Evolutionary conservation across 129 eudicot species (phyloP), one percentile per base, ranked within the genome.

Genomic region (Mikania micrantha): DNA sequence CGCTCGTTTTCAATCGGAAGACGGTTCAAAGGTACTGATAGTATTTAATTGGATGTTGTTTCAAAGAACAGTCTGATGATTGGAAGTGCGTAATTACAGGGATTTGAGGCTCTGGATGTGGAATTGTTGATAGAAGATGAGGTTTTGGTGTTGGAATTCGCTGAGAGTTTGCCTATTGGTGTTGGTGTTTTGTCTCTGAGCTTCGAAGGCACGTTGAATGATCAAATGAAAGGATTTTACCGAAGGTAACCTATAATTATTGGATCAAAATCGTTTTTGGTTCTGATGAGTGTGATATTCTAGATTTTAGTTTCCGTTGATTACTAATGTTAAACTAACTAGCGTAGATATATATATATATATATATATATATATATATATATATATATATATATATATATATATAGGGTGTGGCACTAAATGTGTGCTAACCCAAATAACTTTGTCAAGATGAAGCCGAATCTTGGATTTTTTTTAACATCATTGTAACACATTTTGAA

Each of bases 211-310:
- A 87, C 88, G 54, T 75, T 94, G 74, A 94, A 94, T 80, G 99
- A 94, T 74, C 82, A 89, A 56, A 86, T 94, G 99, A 94, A 89
- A 74, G 99, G 97, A 0, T 94, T 94, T 66, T 94, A 94, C 66
- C 78, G 97, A 74, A 94, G 99, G 99, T 89, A 65, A 4, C 12
- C 3, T 31, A 2, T 12, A 38, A 10, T 11, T 28, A 21, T 56
- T 66, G 40, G 27, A 53, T 27, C 22, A 42, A 41, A 58, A 42
- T 58, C 12, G 22, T 25, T 28, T 50, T 68, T 34, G n/a, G 8
- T 68, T 68, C 9, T 52, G 73, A 35, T 52, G 64, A 35, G 24
- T 13, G 15, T 15, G 21, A 32, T 52, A 7, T 19, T 52, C 21
- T 12, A 13, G 60, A 35, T 69, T 13, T 67, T 44, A 49, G 34